Evolutionary conservation across 306 rosid genomes (phyloP), one percentile per base, ranked within the genome.

Genomic region (Rubus idaeus): DNA sequence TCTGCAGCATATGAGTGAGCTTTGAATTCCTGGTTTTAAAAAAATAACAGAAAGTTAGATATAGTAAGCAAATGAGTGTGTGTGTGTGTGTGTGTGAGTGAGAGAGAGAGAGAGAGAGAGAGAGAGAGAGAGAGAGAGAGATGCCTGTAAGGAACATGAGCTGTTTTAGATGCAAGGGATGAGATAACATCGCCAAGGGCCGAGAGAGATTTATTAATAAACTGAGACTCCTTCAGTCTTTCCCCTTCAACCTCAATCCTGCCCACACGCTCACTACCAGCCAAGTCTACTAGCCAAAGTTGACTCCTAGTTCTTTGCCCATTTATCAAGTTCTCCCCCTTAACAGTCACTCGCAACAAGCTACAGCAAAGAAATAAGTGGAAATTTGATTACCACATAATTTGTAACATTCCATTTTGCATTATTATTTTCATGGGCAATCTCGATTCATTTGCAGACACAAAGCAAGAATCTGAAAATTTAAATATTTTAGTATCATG

Each of bases 261-360:
- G 73, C 94, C 99, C 74, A 95, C 91, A 10, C 99, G 97, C 87
- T 95, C 99, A 52, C 99, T 95, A 49, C 99, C 99, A 58, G 99
- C 99, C 79, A 95, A 87, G 90, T 95, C 99, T 73, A 95, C 99
- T 11, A 95, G 91, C 99, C 99, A 95, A 68, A 95, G 99, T 77
- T 89, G 97, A 84, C 97, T 91, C 89, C 65, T 88, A 63, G 92
- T 90, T 75, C 86, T 90, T 80, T 87, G 97, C 70, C 97, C 94
- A 80, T 82, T 91, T 71, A 95, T 83, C 76, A 91, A 64, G 86
- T 81, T 91, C 81, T 89, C 94, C 66, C 97, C 97, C 71, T 84
- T 77, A 10, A 89, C 96, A 37, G 91, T 92, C 67, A 95, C 96
- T 68, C 99, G 86, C 82, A 95, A 83, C 92, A 95, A 86, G 89